A percentile compares a stretch with the other conserved stretches of the same genome.
Conservation (phyloP, 495 filamentous ascomycete species). For the Neurospora sublineolata region DNA sequence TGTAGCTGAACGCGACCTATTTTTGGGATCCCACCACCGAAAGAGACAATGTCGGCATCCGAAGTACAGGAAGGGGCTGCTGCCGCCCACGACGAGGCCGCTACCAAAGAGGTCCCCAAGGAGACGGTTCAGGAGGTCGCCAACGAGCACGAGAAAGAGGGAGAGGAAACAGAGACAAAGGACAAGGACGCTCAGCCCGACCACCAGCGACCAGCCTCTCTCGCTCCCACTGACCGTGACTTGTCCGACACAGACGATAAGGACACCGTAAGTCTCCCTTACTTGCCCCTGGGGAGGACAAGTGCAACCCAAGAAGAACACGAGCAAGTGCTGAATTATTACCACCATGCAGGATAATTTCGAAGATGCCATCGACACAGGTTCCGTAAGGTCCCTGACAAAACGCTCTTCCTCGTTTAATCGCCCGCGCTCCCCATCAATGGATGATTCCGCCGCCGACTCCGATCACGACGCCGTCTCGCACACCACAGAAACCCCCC, state of each 20-base stretch:
- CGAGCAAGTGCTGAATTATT: slow-evolving; percentile 5
- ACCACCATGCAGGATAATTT: slow-evolving; percentile 51
- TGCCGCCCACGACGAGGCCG: background rate
- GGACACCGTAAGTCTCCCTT: background rate
- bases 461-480: slow-evolving; percentile 19
- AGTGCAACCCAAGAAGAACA: background rate
- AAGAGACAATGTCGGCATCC: background rate
- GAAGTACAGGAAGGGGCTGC: background rate
- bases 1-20: background rate
- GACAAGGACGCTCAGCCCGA: background rate
- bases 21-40: background rate
- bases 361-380: slow-evolving; percentile 59
- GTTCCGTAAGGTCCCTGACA: slow-evolving; percentile 37
- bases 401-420: slow-evolving; percentile 36
- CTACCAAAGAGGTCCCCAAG: background rate
- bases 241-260: background rate
- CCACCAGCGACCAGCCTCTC: background rate
- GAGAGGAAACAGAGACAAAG: background rate
- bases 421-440: slow-evolving; percentile 4
- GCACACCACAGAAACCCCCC: slow-evolving; percentile 13
- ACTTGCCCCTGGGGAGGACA: background rate
- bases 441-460: slow-evolving; percentile 19
- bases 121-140: background rate
- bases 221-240: background rate
- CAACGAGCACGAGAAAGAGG: background rate